A percentile compares a stretch with the other conserved stretches of the same genome.
Conservation (phyloP, 306 rosid species). For the Albizia julibrissin region DNA sequence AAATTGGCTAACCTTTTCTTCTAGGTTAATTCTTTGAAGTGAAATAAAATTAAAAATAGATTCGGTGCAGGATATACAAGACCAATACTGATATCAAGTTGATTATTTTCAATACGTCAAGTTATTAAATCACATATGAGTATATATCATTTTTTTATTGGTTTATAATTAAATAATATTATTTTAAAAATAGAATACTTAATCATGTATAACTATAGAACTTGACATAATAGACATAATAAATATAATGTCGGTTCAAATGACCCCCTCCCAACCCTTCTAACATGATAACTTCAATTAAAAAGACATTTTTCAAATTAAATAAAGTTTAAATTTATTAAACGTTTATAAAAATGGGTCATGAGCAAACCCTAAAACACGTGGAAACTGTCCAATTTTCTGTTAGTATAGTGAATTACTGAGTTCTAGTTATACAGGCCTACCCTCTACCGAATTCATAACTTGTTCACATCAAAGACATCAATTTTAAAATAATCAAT, state of each 20-base stretch:
- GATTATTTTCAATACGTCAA: too few relatives aligned
- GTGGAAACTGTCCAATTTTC: background rate
- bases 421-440: background rate
- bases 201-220: too few relatives aligned
- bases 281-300: background rate
- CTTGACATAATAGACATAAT: too few relatives aligned
- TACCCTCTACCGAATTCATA: background rate
- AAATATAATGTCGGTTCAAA: too few relatives aligned
- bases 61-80: background rate
- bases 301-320: background rate
- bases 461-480: background rate
- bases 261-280: background rate
- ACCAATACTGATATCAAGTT: too few relatives aligned
- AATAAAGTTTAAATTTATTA: background rate
- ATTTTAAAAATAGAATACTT: too few relatives aligned
- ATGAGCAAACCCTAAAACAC: too few relatives aligned
- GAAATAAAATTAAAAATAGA: too few relatives aligned
- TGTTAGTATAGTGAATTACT: background rate
- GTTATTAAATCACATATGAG: too few relatives aligned
- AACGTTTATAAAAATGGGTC: background rate
- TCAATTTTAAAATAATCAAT: background rate
- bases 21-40: background rate
- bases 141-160: too few relatives aligned
- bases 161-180: too few relatives aligned
- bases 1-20: background rate